Conservation (phyloP, 2,329 filamentous ascomycete species). For the Verticillium nubilum region DNA sequence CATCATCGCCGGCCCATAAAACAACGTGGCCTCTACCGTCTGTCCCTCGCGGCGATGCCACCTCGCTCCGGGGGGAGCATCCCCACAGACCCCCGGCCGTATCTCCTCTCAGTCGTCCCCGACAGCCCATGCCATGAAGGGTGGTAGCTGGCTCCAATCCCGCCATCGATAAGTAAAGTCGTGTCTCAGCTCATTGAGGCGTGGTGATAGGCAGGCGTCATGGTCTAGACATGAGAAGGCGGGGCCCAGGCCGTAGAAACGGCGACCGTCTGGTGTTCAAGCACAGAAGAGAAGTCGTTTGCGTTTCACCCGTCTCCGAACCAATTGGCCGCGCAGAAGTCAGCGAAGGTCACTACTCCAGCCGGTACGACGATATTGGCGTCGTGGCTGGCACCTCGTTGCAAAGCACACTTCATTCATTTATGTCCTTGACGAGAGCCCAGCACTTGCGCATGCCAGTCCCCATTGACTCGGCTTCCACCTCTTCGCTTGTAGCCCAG, state of each 20-base stretch:
- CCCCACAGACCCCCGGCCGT: background rate
- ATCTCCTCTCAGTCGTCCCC: background rate
- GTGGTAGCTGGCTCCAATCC: background rate
- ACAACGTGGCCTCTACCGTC: background rate
- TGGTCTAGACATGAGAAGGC: no score
- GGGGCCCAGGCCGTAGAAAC: no score
- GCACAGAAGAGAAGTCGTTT: background rate
- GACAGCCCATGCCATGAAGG: background rate
- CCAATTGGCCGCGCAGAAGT: background rate
- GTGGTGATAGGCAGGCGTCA: no score
- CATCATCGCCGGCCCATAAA: background rate
- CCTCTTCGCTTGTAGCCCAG: constrained; percentile 32
- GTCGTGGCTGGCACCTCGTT: background rate
- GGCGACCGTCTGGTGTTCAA: no score
- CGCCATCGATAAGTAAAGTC: background rate
- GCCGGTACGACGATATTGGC: background rate
- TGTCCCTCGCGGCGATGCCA: background rate
- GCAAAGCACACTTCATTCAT: background rate
- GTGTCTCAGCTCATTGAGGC: background rate
- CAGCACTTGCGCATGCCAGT: constrained; percentile 56
- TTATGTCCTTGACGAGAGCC: constrained; percentile 30
- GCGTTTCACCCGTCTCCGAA: background rate
- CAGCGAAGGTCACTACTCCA: background rate
- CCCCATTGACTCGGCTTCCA: constrained; percentile 49
- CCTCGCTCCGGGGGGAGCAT: background rate